phyloP scores from a whole-genome alignment of 1,284 basidiomycete genomes.

The Exsudoporus floridanus region DNA sequence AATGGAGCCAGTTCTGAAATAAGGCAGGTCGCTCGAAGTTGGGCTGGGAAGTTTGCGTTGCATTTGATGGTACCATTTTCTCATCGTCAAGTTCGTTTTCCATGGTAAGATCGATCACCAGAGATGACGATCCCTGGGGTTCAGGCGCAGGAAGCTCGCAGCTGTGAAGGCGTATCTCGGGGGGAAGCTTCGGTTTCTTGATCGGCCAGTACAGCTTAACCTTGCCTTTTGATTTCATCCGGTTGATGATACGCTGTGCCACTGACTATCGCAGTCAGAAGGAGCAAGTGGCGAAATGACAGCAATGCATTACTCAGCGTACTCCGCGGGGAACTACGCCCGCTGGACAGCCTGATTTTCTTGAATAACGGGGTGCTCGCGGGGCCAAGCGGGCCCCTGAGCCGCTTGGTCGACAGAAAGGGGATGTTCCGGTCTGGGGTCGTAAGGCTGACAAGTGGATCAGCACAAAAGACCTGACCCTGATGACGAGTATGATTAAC shows the following conservation, averaged over 20 bases:
- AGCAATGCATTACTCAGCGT: conserved; percentile 21
- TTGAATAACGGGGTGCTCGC: conserved; percentile 18
- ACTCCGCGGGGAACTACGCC: conserved; percentile 16
- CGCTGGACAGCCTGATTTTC: conserved; percentile 22
- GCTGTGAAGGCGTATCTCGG: conserved; percentile 22
- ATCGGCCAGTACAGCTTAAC: conserved; percentile 23
- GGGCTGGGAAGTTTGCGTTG: background rate
- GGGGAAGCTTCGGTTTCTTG: conserved; percentile 19
- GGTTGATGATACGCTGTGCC: conserved; percentile 28
- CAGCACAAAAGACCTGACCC: conserved; percentile 1
- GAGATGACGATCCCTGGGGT: conserved; percentile 1
- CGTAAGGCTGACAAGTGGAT: conserved; percentile 15
- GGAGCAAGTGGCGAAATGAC: background rate
- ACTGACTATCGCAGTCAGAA: conserved; percentile 23
- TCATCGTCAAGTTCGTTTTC: conserved; percentile 10
- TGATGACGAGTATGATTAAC: conserved; percentile 1
- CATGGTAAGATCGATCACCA: conserved; percentile 28
- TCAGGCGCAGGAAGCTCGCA: conserved; percentile 4
- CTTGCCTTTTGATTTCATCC: conserved; percentile 33
- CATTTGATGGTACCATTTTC: background rate
- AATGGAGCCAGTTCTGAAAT: background rate
- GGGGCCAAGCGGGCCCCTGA: background rate
- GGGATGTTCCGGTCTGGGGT: background rate
- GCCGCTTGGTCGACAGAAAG: conserved; percentile 17
- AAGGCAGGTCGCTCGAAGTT: background rate